Percentiles rank a stretch among this genome's conserved stretches.
These are phyloP conservation scores for Hypomontagnella submonticulosa DNA, from an alignment of 495 filamentous ascomycete species.

Conservation along the genomic window DNA sequence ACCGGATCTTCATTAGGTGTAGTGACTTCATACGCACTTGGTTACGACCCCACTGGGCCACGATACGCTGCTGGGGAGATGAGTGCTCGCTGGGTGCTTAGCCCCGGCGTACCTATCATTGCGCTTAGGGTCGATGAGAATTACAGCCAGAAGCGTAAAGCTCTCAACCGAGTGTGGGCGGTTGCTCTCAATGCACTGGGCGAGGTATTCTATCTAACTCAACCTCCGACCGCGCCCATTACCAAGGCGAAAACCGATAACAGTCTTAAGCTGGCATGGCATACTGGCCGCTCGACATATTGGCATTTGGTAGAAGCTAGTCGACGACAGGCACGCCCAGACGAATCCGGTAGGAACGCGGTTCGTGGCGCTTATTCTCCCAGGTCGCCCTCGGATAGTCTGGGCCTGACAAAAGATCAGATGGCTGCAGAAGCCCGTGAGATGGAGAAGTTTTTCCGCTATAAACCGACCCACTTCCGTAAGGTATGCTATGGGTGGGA, in stretches of 20 bases:
- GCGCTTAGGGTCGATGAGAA: slow-evolving; percentile 85
- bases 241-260: slow-evolving; percentile 63
- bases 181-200: slow-evolving; percentile 90
- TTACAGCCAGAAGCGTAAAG: slow-evolving; percentile 74
- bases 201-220: slow-evolving; percentile 85
- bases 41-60: slow-evolving; percentile 71
- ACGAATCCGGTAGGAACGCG: slow-evolving; percentile 71
- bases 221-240: slow-evolving; percentile 64
- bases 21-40: slow-evolving; percentile 84
- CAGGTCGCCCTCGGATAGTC: slow-evolving; percentile 62
- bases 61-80: slow-evolving; percentile 78
- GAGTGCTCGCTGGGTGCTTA: slow-evolving; percentile 86
- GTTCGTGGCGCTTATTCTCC: slow-evolving; percentile 61
- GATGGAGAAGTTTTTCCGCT: slow-evolving; percentile 78
- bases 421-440: slow-evolving; percentile 78
- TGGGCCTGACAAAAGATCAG: slow-evolving; percentile 76
- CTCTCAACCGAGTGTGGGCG: slow-evolving; percentile 81
- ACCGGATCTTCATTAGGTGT: slow-evolving; percentile 87
- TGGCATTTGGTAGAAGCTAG: slow-evolving; percentile 85
- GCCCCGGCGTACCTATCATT: slow-evolving; percentile 92
- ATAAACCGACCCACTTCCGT: slow-evolving; percentile 81
- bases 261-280: slow-evolving; percentile 73
- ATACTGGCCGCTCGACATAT: slow-evolving; percentile 76
- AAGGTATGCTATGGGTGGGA: slow-evolving; percentile 88
- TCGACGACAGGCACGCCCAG: slow-evolving; percentile 70